Conservation (phyloP, 371 early-diverging fungal genomes). For the Racocetra persica region DNA sequence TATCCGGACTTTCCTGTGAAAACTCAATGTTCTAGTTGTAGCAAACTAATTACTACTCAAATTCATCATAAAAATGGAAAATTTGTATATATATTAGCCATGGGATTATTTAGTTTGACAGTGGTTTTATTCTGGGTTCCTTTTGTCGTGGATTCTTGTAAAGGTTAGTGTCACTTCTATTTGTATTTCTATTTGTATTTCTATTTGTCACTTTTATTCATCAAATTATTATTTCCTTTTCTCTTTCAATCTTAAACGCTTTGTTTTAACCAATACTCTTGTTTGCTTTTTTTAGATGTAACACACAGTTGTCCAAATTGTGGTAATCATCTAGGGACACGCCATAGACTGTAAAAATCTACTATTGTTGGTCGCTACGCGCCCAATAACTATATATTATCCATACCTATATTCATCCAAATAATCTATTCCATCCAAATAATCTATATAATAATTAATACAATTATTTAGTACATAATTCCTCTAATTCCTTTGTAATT, state of each 20-base stretch:
- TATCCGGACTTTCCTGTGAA: slow-evolving; percentile 31
- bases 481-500: no score
- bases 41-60: slow-evolving; percentile 8
- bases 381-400: no score
- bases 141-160: slow-evolving; percentile 15
- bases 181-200: no score
- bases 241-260: no score
- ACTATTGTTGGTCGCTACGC: no score
- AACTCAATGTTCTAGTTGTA: slow-evolving; percentile 28
- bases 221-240: no score
- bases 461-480: no score
- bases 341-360: not conserved
- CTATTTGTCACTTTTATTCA: no score
- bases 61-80: slow-evolving; percentile 21
- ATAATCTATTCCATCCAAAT: no score
- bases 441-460: no score
- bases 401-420: no score
- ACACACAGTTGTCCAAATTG: slow-evolving; percentile 33
- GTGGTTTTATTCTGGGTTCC: slow-evolving; percentile 40
- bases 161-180: slow-evolving; percentile 3
- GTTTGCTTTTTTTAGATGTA: slow-evolving; percentile 22
- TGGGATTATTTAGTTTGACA: slow-evolving; percentile 12
- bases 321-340: not conserved
- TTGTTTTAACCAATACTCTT: not conserved
- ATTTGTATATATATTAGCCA: slow-evolving; percentile 15